phyloP scores from a whole-genome alignment of 2,329 filamentous ascomycete species.

The Cercospora sp. region DNA sequence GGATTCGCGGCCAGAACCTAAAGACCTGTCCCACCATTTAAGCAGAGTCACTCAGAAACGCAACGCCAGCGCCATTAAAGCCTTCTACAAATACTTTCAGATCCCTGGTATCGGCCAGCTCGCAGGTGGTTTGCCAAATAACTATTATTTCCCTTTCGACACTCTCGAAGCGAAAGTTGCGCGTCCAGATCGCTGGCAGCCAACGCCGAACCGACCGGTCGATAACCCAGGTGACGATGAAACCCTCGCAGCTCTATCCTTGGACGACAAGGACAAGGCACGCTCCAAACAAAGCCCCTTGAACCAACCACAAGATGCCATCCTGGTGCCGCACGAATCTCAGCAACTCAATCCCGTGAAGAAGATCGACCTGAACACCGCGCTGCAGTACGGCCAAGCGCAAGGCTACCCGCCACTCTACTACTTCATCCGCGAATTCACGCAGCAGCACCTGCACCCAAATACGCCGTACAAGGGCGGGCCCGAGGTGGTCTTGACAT shows the following conservation, averaged over 20 bases:
- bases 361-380: constrained; percentile 78
- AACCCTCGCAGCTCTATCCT: constrained; percentile 23
- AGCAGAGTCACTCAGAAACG: constrained; percentile 68
- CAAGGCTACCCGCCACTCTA: constrained; percentile 78
- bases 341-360: constrained; percentile 58
- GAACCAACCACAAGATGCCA: constrained; percentile 40
- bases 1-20: constrained; percentile 51
- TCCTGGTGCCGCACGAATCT: constrained; percentile 71
- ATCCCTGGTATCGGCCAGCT: constrained; percentile 63
- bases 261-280: constrained; percentile 13
- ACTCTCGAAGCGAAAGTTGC: constrained; percentile 82
- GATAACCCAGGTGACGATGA: constrained; percentile 47
- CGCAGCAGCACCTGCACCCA: constrained; percentile 73
- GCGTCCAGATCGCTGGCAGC: constrained; percentile 70
- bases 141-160: constrained; percentile 84
- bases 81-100: constrained; percentile 80
- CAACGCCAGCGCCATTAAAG: constrained; percentile 67
- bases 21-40: constrained; percentile 77
- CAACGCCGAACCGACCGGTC: constrained; percentile 63
- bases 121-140: constrained; percentile 70
- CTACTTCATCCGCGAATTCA: constrained; percentile 76
- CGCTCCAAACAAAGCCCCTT: constrained; percentile 34
- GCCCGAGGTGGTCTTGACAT: constrained; percentile 75
- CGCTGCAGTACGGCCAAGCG: constrained; percentile 83
- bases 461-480: constrained; percentile 75